Base-by-base conservation (phyloP, 1,139 yeast species). In the Hansenula lynferdii region DNA sequence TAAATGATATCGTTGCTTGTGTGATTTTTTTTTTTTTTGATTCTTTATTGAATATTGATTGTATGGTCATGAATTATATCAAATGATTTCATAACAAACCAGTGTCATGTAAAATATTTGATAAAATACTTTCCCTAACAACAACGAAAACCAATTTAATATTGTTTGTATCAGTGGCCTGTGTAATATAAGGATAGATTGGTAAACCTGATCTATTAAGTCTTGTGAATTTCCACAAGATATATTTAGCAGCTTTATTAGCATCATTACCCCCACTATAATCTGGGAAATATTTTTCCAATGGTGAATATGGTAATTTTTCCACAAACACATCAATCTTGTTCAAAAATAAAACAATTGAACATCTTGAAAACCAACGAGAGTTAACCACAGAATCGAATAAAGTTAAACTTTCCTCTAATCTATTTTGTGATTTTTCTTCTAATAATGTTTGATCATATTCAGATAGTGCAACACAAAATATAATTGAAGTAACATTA, bases 381-480 rank as follows among this genome's bases (percentile, higher is more conserved):
- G 95, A 85, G 62, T 89, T 89, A 32, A 87, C 89, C 38, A 89
- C 94, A 1, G 95, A 85, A 54, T 89, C 96, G 56, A 89, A 90
- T 38, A 90, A 69, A 4, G 85, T 82, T 45, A 89, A 65, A 4
- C 95, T 84, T 62, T 89, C 97, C 48, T 85, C 94, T 57, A 89
- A 70, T 52, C 96, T 70, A 57, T 87, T 89, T 57, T 85, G 92
- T 23, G 72, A 64, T 41, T 78, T 75, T 54, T 89, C 95, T 61
- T 89, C 97, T 39, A 85, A 62, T 42, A 89, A 64, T 3, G 79
- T 85, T 61, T 87, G 96, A 61, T 89, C 96, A 55, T 89, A 89
- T 59, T 89, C 97, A 3, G 92, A 81, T 38, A 89, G 65, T 0
- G 97, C 90, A 17, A 87, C 96, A 61, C 96, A 87, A 59, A 87